Evolutionary conservation across 2,329 filamentous ascomycete genomes (phyloP).

Genomic region (Verticillium longisporum): DNA sequence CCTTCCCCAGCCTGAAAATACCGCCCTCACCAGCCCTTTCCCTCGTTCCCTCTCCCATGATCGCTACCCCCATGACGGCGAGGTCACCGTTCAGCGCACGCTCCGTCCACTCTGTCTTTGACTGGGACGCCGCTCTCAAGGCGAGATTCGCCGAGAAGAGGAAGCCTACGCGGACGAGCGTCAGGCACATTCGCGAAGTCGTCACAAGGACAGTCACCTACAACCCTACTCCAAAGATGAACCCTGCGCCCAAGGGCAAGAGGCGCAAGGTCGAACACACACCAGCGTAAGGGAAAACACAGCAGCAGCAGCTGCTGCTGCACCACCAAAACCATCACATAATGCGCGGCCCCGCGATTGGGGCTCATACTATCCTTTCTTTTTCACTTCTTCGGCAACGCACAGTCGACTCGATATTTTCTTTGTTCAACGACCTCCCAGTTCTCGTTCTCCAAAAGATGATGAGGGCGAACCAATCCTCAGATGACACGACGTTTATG

Average conservation of each 20-base stretch:
- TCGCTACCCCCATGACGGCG: slow-evolving; percentile 43
- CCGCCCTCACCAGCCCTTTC: slow-evolving; percentile 69
- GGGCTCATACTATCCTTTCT: not conserved
- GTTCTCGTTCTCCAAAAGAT: not conserved
- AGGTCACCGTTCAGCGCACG: slow-evolving; percentile 70
- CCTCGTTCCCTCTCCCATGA: slow-evolving; percentile 61
- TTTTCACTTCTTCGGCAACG: not conserved
- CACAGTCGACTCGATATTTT: not conserved
- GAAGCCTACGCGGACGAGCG: slow-evolving; percentile 52
- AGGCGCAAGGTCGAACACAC: slow-evolving; percentile 61
- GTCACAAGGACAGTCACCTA: slow-evolving; percentile 93
- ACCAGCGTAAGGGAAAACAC: not conserved
- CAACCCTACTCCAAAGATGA: slow-evolving; percentile 63
- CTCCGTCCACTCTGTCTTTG: slow-evolving; percentile 62
- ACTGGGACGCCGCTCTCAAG: slow-evolving; percentile 70
- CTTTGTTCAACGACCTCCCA: not conserved
- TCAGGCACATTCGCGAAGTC: slow-evolving; percentile 75
- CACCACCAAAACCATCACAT: not conserved
- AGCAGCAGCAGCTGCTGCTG: not conserved
- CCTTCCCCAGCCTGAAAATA: slow-evolving; percentile 65
- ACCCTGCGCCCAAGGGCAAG: slow-evolving; percentile 88
- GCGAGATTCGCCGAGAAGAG: slow-evolving; percentile 55
- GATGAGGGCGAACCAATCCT: not conserved
- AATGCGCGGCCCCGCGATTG: not conserved
- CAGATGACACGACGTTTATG: not conserved